These are phyloP conservation scores for Gracilariopsis chorda DNA, from an alignment of 23 red algal genomes.

Conservation along the genomic window DNA sequence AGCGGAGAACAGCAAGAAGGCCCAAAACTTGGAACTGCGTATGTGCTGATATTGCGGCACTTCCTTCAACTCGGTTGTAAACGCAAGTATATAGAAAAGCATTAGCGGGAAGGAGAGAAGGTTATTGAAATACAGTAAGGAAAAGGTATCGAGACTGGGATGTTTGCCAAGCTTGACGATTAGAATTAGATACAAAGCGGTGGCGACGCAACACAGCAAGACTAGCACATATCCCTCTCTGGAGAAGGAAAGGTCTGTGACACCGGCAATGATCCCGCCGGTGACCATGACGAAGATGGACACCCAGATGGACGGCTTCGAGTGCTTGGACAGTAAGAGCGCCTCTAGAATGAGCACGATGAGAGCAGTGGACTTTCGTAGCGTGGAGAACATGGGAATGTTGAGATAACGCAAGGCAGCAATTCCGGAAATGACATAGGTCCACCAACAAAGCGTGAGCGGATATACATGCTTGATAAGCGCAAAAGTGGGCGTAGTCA, in stretches of 20 bases:
- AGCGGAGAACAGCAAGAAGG: constrained; percentile 51
- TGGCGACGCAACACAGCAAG: constrained; percentile 64
- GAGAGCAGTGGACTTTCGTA: constrained; percentile 52
- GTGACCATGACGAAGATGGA: constrained; percentile 67
- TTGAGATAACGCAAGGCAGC: constrained; percentile 61
- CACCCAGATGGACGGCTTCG: constrained; percentile 28
- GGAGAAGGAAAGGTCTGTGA: constrained; percentile 61
- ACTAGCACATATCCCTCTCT: constrained; percentile 69
- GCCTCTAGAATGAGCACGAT: constrained; percentile 77
- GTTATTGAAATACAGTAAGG: constrained; percentile 71
- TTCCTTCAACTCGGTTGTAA: constrained; percentile 31
- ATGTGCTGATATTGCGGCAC: constrained; percentile 30
- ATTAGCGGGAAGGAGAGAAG: constrained; percentile 67
- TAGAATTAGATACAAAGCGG: constrained; percentile 79
- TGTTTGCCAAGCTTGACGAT: constrained; percentile 55
- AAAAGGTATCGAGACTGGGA: constrained; percentile 53
- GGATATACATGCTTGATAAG: constrained; percentile 31
- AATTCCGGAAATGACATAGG: constrained; percentile 61
- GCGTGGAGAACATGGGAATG: constrained; percentile 74
- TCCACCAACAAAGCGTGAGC: constrained; percentile 64
- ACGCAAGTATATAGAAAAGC: constrained; percentile 5
- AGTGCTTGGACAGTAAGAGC: constrained; percentile 25
- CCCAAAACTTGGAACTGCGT: constrained; percentile 22
- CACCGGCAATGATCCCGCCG: constrained; percentile 63
- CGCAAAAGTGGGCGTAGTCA: background rate